These are phyloP conservation scores for Malassezia sp. DNA, from an alignment of 1,284 basidiomycete species.

Conservation along the genomic window DNA sequence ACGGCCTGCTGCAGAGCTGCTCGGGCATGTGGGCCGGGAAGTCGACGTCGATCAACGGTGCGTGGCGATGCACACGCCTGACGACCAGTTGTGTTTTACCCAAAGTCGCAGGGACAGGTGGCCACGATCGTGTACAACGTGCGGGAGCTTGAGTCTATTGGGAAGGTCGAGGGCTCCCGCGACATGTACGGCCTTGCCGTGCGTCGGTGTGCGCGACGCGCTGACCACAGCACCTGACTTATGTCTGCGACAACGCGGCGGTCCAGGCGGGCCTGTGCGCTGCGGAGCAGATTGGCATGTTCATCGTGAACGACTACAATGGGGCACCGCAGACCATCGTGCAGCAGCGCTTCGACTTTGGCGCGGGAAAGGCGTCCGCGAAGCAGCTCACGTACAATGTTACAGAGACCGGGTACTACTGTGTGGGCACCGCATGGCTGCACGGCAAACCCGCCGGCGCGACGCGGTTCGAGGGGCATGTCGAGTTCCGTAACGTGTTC, in stretches of 20 bases:
- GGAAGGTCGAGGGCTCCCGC: conserved; percentile 50
- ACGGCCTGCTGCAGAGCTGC: conserved; percentile 67
- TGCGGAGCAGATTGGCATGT: conserved; percentile 31
- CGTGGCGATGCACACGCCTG: conserved; percentile 1
- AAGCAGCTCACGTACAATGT: conserved; percentile 56
- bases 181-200: conserved; percentile 4
- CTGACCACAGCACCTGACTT: conserved; percentile 55
- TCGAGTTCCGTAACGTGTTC: conserved; percentile 80
- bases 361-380: conserved; percentile 10
- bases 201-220: not conserved
- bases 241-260: conserved; percentile 51
- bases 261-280: conserved; percentile 22
- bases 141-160: conserved; percentile 71
- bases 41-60: conserved; percentile 74
- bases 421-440: conserved; percentile 57
- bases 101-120: conserved; percentile 67
- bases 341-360: conserved; percentile 28
- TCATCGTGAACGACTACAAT: conserved; percentile 26
- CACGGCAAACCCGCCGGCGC: conserved; percentile 54
- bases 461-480: conserved; percentile 63
- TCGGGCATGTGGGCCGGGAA: conserved; percentile 81
- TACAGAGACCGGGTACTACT: conserved; percentile 84
- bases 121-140: conserved; percentile 94
- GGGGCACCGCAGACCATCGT: conserved; percentile 18
- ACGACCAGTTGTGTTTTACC: conserved; percentile 64